Conservation (phyloP, 2,329 filamentous ascomycete genomes). For the Penicillium janthinellum region DNA sequence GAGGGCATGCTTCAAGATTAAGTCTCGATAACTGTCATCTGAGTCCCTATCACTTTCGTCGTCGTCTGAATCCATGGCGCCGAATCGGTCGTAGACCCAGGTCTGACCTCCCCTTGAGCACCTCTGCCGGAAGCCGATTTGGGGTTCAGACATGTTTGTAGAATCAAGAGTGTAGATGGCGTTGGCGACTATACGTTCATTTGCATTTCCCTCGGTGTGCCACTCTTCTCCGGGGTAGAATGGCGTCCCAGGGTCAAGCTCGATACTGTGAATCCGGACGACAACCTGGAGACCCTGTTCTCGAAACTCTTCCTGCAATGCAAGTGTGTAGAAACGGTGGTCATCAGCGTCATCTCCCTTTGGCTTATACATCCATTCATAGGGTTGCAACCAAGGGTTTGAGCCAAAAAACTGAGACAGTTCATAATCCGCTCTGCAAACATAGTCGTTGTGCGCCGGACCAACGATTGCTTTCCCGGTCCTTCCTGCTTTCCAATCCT, state of each 20-base stretch:
- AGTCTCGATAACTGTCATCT: background rate
- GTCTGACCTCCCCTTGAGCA: background rate
- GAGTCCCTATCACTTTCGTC: background rate
- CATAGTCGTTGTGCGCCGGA: background rate
- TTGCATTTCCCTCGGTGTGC: constrained; percentile 15
- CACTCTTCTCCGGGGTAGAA: constrained; percentile 13
- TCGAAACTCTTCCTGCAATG: constrained; percentile 16
- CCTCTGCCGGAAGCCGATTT: background rate
- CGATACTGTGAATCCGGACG: constrained; percentile 12
- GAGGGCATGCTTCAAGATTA: background rate
- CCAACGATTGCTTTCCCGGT: constrained; percentile 12
- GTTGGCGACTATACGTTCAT: background rate
- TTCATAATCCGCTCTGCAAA: background rate
- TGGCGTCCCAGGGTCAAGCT: constrained; percentile 13
- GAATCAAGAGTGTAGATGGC: background rate
- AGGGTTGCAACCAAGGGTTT: background rate
- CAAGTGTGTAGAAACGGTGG: constrained; percentile 17
- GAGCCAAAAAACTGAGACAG: background rate
- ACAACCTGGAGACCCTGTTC: constrained; percentile 18
- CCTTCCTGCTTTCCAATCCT: constrained; percentile 17
- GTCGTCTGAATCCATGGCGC: background rate
- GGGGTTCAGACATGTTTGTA: background rate
- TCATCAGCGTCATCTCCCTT: background rate
- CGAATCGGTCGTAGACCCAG: background rate
- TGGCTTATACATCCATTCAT: background rate